Evolutionary conservation across 2,329 filamentous ascomycete genomes (phyloP), one percentile per base, ranked within the genome.

Genomic region (Ascochyta pisi): DNA sequence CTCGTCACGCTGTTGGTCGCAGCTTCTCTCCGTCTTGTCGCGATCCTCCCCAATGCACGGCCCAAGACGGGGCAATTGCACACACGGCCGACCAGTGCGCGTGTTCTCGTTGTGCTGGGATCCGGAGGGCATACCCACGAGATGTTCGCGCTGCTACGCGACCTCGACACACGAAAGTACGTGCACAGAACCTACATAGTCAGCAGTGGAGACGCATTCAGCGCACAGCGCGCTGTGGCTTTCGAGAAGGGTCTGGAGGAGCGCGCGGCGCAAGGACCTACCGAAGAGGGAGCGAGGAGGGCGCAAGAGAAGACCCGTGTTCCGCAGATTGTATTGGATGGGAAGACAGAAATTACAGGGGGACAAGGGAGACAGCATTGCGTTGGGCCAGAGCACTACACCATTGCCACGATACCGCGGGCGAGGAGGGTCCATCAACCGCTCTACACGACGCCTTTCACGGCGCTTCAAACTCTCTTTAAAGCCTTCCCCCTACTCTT

Each of bases 51-150:
- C 68, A 33, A 6, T 57, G 50, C 50, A 70, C 70, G 48, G 50
- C 53, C 50, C 61, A 68, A 58, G 53, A n/a, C 51, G 6, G 5
- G 26, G 16, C 57, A 62, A 46, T 60, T 64, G 54, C 62, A 54
- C 26, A 64, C 47, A 41, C 72, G 69, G 49, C 69, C 69, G 19
- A 46, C 68, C 4, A 78, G 79, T 24, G 80, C 81, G 6, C 86
- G 93, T 74, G 80, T 92, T 50, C 81, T 96, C 29, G 84, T 96
- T 61, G 88, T 98, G 24, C 88, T 98, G 23, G 95, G 95, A 48
- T 96, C 91, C 3, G 95, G 95, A 29, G 95, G 95, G 0, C 95
- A 99, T 77, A 97, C 95, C 0, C 88, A 92, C 43, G 95, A 99
- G 77, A 96, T 99, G 90, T 82, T 96, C 60, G 87, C 89, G 69